Evolutionary conservation across 179 eudicot genomes (phyloP).

Genomic region (Beta corolliflora): DNA sequence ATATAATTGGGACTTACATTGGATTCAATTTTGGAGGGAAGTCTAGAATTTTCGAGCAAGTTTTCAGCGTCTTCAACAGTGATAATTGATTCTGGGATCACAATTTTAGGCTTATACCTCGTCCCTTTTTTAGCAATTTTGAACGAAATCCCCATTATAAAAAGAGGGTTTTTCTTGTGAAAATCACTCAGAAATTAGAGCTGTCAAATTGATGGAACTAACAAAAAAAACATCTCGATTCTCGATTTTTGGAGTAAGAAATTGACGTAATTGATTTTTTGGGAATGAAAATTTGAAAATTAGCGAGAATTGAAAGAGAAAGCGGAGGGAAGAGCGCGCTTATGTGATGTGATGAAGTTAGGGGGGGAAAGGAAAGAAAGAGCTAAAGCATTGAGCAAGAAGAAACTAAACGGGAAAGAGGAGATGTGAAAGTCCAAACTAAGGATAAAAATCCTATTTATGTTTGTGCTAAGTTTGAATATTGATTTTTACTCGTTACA

Average conservation of each 20-base stretch:
- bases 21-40: constrained; percentile 31
- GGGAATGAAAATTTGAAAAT: too few relatives aligned
- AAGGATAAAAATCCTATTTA: too few relatives aligned
- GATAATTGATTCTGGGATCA: constrained; percentile 22
- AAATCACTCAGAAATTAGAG: not conserved
- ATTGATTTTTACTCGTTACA: too few relatives aligned
- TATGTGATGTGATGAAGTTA: not conserved
- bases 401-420: not conserved
- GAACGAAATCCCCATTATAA: constrained; percentile 75
- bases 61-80: constrained; percentile 27
- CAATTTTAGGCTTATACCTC: constrained; percentile 59
- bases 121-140: constrained; percentile 72
- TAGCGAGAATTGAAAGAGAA: not conserved
- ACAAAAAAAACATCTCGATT: not conserved
- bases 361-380: not conserved
- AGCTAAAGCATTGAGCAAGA: not conserved
- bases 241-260: too few relatives aligned
- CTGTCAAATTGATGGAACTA: not conserved
- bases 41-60: constrained; percentile 30
- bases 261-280: too few relatives aligned
- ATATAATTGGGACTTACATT: constrained; percentile 25
- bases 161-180: not conserved
- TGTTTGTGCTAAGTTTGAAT: too few relatives aligned
- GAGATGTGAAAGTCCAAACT: too few relatives aligned
- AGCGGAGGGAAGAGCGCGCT: not conserved